Base-by-base conservation (phyloP, 2,329 filamentous ascomycete genomes). In the Aschersonia sp. region DNA sequence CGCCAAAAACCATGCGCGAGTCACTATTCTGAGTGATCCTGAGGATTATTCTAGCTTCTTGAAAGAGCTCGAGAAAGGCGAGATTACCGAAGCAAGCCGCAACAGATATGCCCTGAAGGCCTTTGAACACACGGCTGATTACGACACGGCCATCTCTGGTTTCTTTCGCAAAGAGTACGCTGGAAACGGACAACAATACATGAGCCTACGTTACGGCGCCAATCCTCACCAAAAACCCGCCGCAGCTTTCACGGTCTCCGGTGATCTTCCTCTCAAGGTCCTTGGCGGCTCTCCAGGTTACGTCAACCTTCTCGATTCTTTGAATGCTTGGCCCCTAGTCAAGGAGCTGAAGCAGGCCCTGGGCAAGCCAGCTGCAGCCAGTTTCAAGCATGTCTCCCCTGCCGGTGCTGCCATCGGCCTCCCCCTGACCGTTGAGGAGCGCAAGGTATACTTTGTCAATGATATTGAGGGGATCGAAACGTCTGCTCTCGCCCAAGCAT, bases 151-250 rank as follows among this genome's bases (percentile, higher is more conserved):
- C 57, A 98, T 98, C 64, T 84, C 91, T 38, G 86, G 86, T 60
- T 98, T 95, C 75, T 98, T 98, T 81, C 85, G 92, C 64, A 91
- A 94, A 75, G 84, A 94, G 70, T 98, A 97, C 63, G 89, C 92
- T 50, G 80, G 82, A 53, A 82, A 89, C 51, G 89, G 89, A 54
- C 69, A 80, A 53, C 87, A 96, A 70, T 82, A 94, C 67, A 63
- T 94, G 51, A 73, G 87, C 51, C 82, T 98, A 54, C 84, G 92
- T 58, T 98, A 98, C 65, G 92, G 92, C 52, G 86, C 88, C 60
- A 98, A 98, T 73, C 92, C 92, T 32, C 92, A 98, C 71, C 92
- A 98, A 72, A 97, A 96, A 75, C 89, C 91, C 43, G 92, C 92
- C 32, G 80, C 89, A 28, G 89, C 91, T 47, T 96, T 80, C 65